phyloP scores from a whole-genome alignment of 768 basidiomycete genomes.

The Phanerodontia chrysosporium region DNA sequence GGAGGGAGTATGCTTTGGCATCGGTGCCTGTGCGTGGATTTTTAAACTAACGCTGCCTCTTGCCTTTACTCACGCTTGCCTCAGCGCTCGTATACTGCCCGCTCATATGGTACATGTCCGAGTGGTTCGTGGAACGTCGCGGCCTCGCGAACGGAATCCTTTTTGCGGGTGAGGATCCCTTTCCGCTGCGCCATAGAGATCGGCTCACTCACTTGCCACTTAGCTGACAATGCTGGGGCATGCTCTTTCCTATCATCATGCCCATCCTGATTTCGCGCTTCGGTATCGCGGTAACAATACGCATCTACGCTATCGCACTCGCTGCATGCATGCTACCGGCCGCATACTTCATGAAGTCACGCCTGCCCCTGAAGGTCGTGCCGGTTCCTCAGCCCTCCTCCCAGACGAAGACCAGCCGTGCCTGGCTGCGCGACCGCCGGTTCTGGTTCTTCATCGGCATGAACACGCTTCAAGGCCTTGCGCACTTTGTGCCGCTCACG shows the following conservation, averaged over 20 bases:
- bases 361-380: slow-evolving; percentile 22
- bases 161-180: slow-evolving; percentile 19
- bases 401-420: slow-evolving; percentile 4
- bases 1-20: slow-evolving; percentile 29
- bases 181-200: not conserved
- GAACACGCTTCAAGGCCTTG: slow-evolving; percentile 23
- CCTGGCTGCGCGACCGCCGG: slow-evolving; percentile 19
- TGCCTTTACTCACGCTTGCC: not conserved
- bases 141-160: slow-evolving; percentile 30
- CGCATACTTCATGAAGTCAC: slow-evolving; percentile 24
- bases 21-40: slow-evolving; percentile 21
- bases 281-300: slow-evolving; percentile 20
- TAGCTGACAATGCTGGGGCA: slow-evolving; percentile 23
- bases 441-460: slow-evolving; percentile 24
- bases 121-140: slow-evolving; percentile 29
- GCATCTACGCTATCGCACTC: slow-evolving; percentile 23
- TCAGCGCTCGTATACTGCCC: slow-evolving; percentile 26
- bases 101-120: slow-evolving; percentile 25
- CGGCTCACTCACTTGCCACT: not conserved
- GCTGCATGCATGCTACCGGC: slow-evolving; percentile 19
- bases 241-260: slow-evolving; percentile 25
- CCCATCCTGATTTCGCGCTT: slow-evolving; percentile 21
- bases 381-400: slow-evolving; percentile 8
- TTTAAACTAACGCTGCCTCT: not conserved
- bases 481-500: slow-evolving; percentile 21